Evolutionary conservation across 116 monocot genomes (phyloP), one percentile per base, ranked within the genome.

Genomic region (Zostera marina): DNA sequence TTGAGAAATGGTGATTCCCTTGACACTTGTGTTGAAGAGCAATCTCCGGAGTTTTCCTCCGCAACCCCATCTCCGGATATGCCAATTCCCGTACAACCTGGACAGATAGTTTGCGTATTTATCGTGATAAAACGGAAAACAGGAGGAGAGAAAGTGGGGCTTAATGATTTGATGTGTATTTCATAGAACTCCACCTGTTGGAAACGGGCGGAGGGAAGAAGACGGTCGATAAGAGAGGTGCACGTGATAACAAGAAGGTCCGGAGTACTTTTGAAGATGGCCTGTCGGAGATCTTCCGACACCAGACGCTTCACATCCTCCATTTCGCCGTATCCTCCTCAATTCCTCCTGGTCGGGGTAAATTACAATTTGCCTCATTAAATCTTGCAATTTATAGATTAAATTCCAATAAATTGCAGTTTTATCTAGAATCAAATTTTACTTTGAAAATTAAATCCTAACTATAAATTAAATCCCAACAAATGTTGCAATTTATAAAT

Each of bases 51-150:
- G 56, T 71, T 81, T 94, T 94, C 42, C 79, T 71, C 47, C 88
- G 84, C 32, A 84, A 77, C 12, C 79, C 88, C 56, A 73, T 44
- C 17, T 77, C 72, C 22, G 75, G 70, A 20, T 81, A 69, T 15
- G 77, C 84, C 49, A 94, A 58, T 20, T 94, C 79, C 41, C 25
- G 58, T 16, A 94, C 66, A 47, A 88, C 70, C 94, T 94, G 4
- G 2, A 66, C 11, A 59, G 32, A 16, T 32, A 20, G 32, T 32
- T 2, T 32, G 32, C 5, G 32, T 32, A 3, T 32, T 32, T 32
- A 5, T 40, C 13, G 10, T 7, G 0, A 44, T 7, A 25, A 1
- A 24, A 43, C 14, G 3, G 1, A 58, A 43, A 16, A 38, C 46
- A 10, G n/a, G 7, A 16, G 62, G 32, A 13, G 14, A 41, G 14